Evolutionary conservation across 2,329 filamentous ascomycete species (phyloP), one percentile per base, ranked within the genome.

Genomic region (Phyllosticta paracitricarpa): DNA sequence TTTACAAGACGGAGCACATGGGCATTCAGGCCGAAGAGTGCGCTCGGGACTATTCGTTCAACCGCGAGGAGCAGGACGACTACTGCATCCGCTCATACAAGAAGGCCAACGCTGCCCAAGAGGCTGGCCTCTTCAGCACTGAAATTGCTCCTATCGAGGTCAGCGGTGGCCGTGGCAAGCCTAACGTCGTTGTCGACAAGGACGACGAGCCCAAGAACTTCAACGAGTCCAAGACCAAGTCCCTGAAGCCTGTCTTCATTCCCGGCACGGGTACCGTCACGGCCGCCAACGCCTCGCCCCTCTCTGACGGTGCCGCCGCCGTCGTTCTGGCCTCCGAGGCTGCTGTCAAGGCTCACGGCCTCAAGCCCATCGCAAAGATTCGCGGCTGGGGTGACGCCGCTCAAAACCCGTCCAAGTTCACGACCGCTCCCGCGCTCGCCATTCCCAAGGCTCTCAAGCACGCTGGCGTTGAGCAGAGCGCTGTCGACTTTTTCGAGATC

Each of bases 401-500:
- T 65, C 87, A 95, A 67, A 85, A 89, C 72, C 93, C 94, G 51
- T 89, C 88, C 79, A 94, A 94, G 75, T 99, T 99, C 84, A 99
- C 94, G 67, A 94, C 91, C 56, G 89, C 94, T 8, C 94, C 94
- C 9, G 84, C 94, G 22, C 84, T 97, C 61, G 94, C 94, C 66
- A 95, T 99, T 69, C 94, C 94, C 74, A 99, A 97, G 82, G 94
- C 94, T 62, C 84, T 99, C 72, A 91, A 93, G 82, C 93, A 99
- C 78, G 94, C 94, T 64, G 89, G 89, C 65, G 79, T 99, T 64
- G 83, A 85, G 62, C 82, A 86, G 68, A 84, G 87, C 65, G 82
- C 89, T 63, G 82, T 99, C 62, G 93, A 97, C 71, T 94, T 86
- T 68, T 99, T 94, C 76, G 94, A 99, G 82, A 97, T 99, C 82